Conservation (phyloP, 495 filamentous ascomycete species). For the Thozetella sp. region DNA sequence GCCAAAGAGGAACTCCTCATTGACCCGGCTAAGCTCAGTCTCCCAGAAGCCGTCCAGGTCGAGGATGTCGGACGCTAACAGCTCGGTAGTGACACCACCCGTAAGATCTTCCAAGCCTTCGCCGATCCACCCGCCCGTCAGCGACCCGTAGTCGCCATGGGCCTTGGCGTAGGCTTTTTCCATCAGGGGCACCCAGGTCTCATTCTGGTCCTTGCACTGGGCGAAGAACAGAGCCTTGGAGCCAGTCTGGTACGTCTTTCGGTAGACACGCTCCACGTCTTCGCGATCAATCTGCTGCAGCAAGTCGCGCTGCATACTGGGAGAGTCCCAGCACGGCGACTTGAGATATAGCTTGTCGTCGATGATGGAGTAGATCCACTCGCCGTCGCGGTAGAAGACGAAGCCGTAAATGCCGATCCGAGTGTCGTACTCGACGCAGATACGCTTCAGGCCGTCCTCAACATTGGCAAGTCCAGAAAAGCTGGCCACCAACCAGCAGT, state of each 20-base stretch:
- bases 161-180: conserved; percentile 98
- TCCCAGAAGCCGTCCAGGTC: conserved; percentile 89
- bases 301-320: conserved; percentile 53
- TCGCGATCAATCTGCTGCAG: conserved; percentile 61
- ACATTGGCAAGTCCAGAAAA: conserved; percentile 83
- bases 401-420: conserved; percentile 91
- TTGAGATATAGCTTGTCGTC: conserved; percentile 81
- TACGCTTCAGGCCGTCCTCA: conserved; percentile 70
- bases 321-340: conserved; percentile 77
- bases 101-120: conserved; percentile 94
- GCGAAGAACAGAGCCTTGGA: conserved; percentile 89
- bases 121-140: conserved; percentile 84
- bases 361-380: conserved; percentile 92
- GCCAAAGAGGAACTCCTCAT: conserved; percentile 88
- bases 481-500: conserved; percentile 95
- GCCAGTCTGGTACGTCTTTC: conserved; percentile 74
- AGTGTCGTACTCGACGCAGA: conserved; percentile 80
- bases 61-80: conserved; percentile 83
- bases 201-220: conserved; percentile 82
- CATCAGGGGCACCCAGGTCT: conserved; percentile 91
- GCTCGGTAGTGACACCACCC: conserved; percentile 86
- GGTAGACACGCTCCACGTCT: conserved; percentile 75
- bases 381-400: conserved; percentile 91
- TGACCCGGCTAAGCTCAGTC: conserved; percentile 83
- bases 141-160: conserved; percentile 79